Base-by-base conservation (phyloP, 1,284 basidiomycete species). In the Leccinum fallax region DNA sequence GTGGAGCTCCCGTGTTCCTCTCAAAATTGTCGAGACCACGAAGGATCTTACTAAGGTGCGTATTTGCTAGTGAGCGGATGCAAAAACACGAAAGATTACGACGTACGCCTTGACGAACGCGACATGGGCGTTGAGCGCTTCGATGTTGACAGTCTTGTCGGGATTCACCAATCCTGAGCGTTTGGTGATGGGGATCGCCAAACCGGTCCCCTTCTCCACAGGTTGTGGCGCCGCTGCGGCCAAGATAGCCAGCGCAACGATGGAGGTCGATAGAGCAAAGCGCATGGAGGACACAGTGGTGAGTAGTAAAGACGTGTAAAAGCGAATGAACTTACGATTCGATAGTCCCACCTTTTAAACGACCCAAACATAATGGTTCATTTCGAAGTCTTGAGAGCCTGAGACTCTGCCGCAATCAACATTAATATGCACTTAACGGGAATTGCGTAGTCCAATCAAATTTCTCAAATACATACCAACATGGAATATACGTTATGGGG, bases 161-260 rank as follows among this genome's bases (percentile, higher is more conserved):
- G 34, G 10, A 15, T 66, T 61, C 10, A 48, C 4, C 10, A 72
- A 36, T 8, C 21, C 28, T 0, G 63, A 67, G 21, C 59, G 69
- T 55, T 66, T 74, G 8, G 46, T 13, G 46, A 72, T 61, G 2
- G 67, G 60, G n/a, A 71, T 59, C 19, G 43, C 43, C 11, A 46
- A 46, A 19, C 43, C 43, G 19, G 43, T 11, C 2, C 43, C 10
- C 48, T 16, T 30, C 15, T 28, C 16, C 3, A 5, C 13, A 21
- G 40, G 57, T 2, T 32, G 57, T 4, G 62, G 59, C 3, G n/a
- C 36, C 30, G 61, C 66, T 19, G 38, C 40, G 26, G 59, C 24
- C 40, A 66, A 51, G 30, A 58, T 34, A 16, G 55, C 61, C 16
- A 70, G 36, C 6, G 36, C 30, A 38, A 55, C n/a, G 5, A 65